These are phyloP conservation scores for Chrysoporthe deuterocubensis DNA, from an alignment of 2,329 filamentous ascomycete genomes.

Conservation along the genomic window DNA sequence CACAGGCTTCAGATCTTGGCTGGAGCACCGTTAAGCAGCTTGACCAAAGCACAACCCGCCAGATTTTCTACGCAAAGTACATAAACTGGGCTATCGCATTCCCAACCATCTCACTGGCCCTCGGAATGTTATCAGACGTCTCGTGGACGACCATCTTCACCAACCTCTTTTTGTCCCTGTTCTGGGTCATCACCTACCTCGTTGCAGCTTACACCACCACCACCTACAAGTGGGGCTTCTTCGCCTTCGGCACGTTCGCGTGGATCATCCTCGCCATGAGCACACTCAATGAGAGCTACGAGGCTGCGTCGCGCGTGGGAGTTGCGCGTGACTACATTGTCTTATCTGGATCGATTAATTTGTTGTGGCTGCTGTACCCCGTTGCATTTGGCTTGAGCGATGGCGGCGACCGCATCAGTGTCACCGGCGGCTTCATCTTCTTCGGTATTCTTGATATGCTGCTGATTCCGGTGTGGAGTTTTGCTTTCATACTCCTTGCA, in stretches of 20 bases:
- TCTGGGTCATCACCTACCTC: conserved; percentile 52
- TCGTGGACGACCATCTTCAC: conserved; percentile 55
- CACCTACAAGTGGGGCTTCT: conserved; percentile 57
- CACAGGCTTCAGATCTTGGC: conserved; percentile 50
- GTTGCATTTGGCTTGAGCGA: conserved; percentile 52
- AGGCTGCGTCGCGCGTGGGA: conserved; percentile 43
- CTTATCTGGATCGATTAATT: conserved; percentile 47
- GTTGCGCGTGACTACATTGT: conserved; percentile 45
- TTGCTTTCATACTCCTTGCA: conserved; percentile 45
- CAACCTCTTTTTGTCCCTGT: conserved; percentile 49
- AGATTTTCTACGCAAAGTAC: conserved; percentile 54
- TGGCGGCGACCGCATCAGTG: conserved; percentile 42
- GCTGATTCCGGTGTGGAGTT: conserved; percentile 45
- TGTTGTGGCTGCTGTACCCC: conserved; percentile 52
- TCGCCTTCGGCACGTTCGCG: conserved; percentile 49
- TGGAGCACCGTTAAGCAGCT: conserved; percentile 43
- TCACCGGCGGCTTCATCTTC: conserved; percentile 44
- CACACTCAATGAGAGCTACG: conserved; percentile 43
- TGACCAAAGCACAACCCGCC: conserved; percentile 34
- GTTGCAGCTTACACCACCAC: conserved; percentile 47
- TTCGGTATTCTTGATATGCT: conserved; percentile 53
- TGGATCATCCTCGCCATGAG: conserved; percentile 47
- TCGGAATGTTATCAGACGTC: conserved; percentile 52
- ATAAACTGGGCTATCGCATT: conserved; percentile 53
- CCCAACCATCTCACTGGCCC: conserved; percentile 44